Percentiles rank a stretch among this genome's conserved stretches.
Conservation (phyloP, 1,139 yeast species). For the Petasospora rhodanensis region DNA sequence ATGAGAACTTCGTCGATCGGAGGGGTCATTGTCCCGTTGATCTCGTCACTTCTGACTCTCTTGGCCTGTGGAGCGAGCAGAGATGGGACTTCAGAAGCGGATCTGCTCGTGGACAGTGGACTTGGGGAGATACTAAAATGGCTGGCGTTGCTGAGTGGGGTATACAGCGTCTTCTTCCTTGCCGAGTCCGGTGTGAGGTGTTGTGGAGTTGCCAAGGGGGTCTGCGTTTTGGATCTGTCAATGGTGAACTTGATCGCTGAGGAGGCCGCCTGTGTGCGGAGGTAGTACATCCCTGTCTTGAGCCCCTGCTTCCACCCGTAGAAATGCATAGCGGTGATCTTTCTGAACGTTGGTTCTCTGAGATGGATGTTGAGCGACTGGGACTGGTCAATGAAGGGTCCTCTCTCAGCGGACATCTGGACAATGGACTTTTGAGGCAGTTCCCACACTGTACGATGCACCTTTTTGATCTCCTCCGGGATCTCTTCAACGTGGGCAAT, state of each 20-base stretch:
- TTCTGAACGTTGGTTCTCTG: slow-evolving; percentile 86
- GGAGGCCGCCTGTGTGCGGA: slow-evolving; percentile 93
- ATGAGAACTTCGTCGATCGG: background rate
- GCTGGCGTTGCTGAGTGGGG: background rate
- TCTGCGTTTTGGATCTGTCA: slow-evolving; percentile 3
- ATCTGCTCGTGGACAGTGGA: slow-evolving; percentile 1
- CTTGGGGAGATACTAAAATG: background rate
- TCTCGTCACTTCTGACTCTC: slow-evolving; percentile 1
- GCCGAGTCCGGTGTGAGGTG: background rate
- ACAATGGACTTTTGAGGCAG: slow-evolving; percentile 81
- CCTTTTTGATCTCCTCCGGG: slow-evolving; percentile 69
- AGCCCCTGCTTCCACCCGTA: slow-evolving; percentile 96
- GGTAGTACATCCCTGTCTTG: slow-evolving; percentile 97
- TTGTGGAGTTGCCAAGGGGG: background rate
- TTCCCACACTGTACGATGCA: slow-evolving; percentile 97
- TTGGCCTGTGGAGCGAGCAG: slow-evolving; percentile 1
- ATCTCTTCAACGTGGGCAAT: slow-evolving; percentile 72
- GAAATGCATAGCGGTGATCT: slow-evolving; percentile 95
- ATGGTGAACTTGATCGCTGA: slow-evolving; percentile 76
- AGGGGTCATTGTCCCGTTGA: no score
- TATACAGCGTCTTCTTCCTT: background rate
- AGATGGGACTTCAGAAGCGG: slow-evolving; percentile 1
- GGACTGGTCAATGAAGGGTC: slow-evolving; percentile 90
- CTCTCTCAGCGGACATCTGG: slow-evolving; percentile 95
- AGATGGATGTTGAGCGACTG: slow-evolving; percentile 87